Conservation (phyloP, 2,329 filamentous ascomycete genomes). For the Fusarium pseudonygamai region DNA sequence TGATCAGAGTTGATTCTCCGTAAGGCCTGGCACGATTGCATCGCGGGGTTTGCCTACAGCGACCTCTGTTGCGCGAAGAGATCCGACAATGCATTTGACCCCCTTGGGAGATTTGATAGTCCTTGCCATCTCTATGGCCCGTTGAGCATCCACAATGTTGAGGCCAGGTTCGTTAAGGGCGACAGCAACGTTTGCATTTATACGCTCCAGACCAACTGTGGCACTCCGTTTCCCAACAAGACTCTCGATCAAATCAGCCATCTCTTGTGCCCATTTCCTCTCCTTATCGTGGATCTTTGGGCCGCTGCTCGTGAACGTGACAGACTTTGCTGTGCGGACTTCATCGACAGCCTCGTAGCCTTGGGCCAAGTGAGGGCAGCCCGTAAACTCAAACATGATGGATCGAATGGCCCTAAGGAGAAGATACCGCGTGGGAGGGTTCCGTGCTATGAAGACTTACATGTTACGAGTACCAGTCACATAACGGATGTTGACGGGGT, state of each 20-base stretch:
- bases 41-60: not conserved
- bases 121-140: not conserved
- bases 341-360: not conserved
- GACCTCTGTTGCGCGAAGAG: not conserved
- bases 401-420: not conserved
- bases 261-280: not conserved
- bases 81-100: not conserved
- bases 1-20: conserved; percentile 1
- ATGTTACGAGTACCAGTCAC: not conserved
- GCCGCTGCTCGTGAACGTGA: not conserved
- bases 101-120: conserved; percentile 1
- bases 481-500: not conserved
- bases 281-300: not conserved
- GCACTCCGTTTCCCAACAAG: not conserved
- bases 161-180: not conserved
- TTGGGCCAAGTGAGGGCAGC: not conserved
- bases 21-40: not conserved
- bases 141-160: not conserved
- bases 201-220: not conserved
- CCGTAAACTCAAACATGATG: not conserved
- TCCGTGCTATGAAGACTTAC: not conserved
- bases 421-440: not conserved
- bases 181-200: conserved; percentile 3
- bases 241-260: not conserved
- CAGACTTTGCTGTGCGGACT: not conserved